Conservation (phyloP, 495 filamentous ascomycete species). For the Aspergillus coremiiformis region DNA sequence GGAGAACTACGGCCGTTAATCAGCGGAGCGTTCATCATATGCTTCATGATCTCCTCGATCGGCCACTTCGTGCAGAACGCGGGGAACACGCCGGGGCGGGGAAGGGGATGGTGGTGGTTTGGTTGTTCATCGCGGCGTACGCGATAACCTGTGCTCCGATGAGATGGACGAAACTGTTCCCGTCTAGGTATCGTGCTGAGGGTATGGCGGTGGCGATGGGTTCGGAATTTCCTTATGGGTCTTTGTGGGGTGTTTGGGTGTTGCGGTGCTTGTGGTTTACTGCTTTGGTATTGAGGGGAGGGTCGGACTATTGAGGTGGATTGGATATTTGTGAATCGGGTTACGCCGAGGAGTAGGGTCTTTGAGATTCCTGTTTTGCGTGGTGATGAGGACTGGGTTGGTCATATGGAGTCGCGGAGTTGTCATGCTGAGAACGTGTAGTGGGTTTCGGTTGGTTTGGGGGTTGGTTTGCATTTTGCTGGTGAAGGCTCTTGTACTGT, state of each 20-base stretch:
- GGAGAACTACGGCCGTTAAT: conserved; percentile 62
- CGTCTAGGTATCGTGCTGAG: conserved; percentile 63
- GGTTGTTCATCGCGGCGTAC: conserved; percentile 50
- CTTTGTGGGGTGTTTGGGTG: conserved; percentile 60
- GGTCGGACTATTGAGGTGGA: conserved; percentile 66
- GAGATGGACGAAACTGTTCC: conserved; percentile 78
- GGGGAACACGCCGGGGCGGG: conserved; percentile 50
- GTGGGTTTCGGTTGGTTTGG: not conserved
- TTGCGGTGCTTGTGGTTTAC: conserved; percentile 53
- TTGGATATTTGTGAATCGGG: conserved; percentile 65
- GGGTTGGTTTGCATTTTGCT: not conserved
- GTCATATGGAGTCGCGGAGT: conserved; percentile 19
- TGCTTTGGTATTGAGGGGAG: conserved; percentile 66
- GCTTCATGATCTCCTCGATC: conserved; percentile 63
- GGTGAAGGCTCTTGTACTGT: not conserved
- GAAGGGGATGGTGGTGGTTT: conserved; percentile 68
- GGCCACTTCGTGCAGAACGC: conserved; percentile 59
- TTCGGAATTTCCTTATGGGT: conserved; percentile 80
- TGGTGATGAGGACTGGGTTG: conserved; percentile 7
- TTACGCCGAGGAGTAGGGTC: conserved; percentile 52
- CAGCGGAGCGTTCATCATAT: conserved; percentile 58
- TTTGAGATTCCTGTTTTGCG: conserved; percentile 29
- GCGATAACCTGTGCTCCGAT: conserved; percentile 74
- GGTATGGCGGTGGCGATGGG: conserved; percentile 75
- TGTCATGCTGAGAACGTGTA: conserved; percentile 29